These are phyloP conservation scores for Euclidium syriacum DNA, from an alignment of 345 rosid species.

Conservation along the genomic window DNA sequence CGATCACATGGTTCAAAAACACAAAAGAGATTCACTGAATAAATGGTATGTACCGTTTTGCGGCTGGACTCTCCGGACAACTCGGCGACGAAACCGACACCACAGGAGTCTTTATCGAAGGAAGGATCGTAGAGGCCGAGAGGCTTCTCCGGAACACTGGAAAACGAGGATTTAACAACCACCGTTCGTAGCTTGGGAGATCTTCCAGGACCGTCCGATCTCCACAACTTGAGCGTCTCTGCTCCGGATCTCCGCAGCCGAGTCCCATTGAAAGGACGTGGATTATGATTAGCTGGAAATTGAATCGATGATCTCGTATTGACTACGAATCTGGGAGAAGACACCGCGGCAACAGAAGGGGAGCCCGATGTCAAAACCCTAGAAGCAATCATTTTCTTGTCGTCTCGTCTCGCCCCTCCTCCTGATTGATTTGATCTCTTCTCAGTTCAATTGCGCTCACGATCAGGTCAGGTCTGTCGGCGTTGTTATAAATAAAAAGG, in stretches of 20 bases:
- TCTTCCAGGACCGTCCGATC: conserved; percentile 73
- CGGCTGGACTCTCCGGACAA: conserved; percentile 84
- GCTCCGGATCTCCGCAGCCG: conserved; percentile 42
- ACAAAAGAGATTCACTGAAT: not conserved
- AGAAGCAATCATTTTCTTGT: too few relatives aligned
- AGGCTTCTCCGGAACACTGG: conserved; percentile 89
- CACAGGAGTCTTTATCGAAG: conserved; percentile 94
- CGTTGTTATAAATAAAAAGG: too few relatives aligned
- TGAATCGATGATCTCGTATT: too few relatives aligned
- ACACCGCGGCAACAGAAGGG: too few relatives aligned
- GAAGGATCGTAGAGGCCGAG: conserved; percentile 93
- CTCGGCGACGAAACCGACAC: conserved; percentile 98
- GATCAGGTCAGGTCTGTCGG: too few relatives aligned
- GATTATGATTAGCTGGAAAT: too few relatives aligned
- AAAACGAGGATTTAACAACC: conserved; percentile 67
- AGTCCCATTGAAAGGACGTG: conserved; percentile 49
- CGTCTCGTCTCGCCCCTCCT: too few relatives aligned
- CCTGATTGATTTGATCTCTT: too few relatives aligned
- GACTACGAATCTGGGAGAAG: too few relatives aligned
- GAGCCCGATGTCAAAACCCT: too few relatives aligned
- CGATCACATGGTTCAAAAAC: not conserved
- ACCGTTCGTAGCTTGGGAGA: conserved; percentile 64
- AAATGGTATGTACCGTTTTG: conserved; percentile 48
- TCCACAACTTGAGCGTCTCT: conserved; percentile 65
- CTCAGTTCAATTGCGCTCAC: too few relatives aligned